phyloP scores from a whole-genome alignment of 2,329 filamentous ascomycete species.

The Colletotrichum nymphaeae region DNA sequence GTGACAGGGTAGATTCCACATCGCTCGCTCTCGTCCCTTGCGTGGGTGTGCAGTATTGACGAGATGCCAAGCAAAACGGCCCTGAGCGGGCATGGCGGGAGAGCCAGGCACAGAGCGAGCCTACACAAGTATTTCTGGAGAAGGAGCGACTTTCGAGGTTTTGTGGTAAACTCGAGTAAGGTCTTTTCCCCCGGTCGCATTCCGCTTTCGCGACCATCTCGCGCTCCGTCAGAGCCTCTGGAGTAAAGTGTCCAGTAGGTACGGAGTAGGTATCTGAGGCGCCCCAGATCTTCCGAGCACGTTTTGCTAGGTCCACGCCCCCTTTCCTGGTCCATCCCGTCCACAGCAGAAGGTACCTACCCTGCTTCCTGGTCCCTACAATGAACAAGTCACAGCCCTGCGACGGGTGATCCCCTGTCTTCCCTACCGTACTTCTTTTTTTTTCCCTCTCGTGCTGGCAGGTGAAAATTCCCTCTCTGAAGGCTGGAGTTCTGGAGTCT shows the following conservation, averaged over 20 bases:
- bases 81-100: background rate
- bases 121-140: constrained; percentile 7
- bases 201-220: constrained; percentile 26
- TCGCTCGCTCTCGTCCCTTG: background rate
- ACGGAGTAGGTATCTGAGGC: background rate
- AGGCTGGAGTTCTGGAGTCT: too few relatives aligned
- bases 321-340: background rate
- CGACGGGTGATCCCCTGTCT: background rate
- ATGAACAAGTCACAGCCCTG: constrained; percentile 11
- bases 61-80: background rate
- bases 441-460: background rate
- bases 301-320: constrained; percentile 32
- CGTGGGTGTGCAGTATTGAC: background rate
- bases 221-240: constrained; percentile 16
- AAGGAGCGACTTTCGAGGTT: background rate
- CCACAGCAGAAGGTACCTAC: background rate
- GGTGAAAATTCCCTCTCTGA: background rate
- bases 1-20: background rate
- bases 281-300: constrained; percentile 30
- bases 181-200: constrained; percentile 19
- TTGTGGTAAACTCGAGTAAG: background rate
- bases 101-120: background rate
- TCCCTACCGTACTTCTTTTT: background rate
- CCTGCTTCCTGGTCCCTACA: background rate
- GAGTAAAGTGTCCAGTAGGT: too few relatives aligned